These are phyloP conservation scores for Rhizopogon salebrosus DNA, from an alignment of 768 basidiomycete genomes.

Conservation along the genomic window DNA sequence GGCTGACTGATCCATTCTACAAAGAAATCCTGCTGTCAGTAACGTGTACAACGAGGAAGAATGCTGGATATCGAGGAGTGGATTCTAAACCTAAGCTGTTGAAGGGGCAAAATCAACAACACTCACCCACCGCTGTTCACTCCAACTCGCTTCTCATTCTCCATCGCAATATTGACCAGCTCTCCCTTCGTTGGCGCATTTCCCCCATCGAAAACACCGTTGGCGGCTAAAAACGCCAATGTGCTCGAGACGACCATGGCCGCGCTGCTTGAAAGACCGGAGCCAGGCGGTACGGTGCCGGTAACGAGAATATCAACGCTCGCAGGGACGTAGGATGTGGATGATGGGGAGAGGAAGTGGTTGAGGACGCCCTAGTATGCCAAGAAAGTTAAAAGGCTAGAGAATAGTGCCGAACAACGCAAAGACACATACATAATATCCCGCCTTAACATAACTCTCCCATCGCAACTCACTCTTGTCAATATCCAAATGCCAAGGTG, in stretches of 20 bases:
- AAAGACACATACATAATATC: constrained; percentile 59
- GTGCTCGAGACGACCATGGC: constrained; percentile 90
- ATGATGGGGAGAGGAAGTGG: constrained; percentile 41
- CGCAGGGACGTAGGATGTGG: constrained; percentile 32
- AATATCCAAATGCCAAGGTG: constrained; percentile 73
- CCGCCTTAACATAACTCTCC: constrained; percentile 88
- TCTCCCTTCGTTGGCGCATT: constrained; percentile 48
- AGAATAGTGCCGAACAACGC: neutral
- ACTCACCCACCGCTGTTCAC: constrained; percentile 77
- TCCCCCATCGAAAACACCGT: constrained; percentile 47
- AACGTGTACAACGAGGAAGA: neutral
- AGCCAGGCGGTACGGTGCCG: constrained; percentile 82
- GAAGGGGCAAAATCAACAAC: neutral
- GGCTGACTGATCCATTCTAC: constrained; percentile 87
- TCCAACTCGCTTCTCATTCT: constrained; percentile 81
- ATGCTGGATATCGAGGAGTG: neutral
- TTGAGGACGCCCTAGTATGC: constrained; percentile 58
- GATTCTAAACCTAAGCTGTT: neutral
- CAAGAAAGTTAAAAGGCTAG: neutral
- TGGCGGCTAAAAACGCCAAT: constrained; percentile 72
- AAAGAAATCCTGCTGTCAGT: constrained; percentile 5
- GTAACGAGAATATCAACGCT: constrained; percentile 73
- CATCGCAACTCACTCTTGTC: constrained; percentile 58
- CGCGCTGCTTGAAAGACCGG: constrained; percentile 82
- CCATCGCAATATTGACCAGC: constrained; percentile 75